These are phyloP conservation scores for Solanum pimpinellifolium DNA, from an alignment of 257 asterid genomes.

Conservation along the genomic window DNA sequence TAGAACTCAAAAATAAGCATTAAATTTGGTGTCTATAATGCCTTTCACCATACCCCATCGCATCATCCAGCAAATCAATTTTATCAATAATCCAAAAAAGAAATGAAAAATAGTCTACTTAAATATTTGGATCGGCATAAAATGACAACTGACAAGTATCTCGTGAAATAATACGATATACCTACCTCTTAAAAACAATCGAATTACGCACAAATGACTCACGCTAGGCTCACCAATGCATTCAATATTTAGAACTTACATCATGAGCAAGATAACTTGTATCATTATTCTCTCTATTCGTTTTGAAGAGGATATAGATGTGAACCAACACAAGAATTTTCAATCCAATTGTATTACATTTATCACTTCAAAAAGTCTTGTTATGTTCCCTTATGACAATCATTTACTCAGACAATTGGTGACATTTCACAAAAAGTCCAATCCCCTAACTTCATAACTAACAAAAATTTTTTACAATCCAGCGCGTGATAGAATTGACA, in stretches of 20 bases:
- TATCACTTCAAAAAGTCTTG: background rate
- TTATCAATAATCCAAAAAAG: background rate
- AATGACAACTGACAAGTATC: background rate
- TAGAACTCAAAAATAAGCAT: background rate
- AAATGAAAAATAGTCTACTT: background rate
- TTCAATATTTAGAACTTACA: background rate
- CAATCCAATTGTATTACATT: background rate
- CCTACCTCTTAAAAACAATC: background rate
- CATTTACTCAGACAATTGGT: background rate
- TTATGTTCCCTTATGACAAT: background rate
- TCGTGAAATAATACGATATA: background rate
- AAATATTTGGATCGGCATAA: background rate
- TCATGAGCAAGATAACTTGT: background rate
- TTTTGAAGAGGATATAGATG: background rate
- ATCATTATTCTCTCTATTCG: background rate
- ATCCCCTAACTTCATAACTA: background rate
- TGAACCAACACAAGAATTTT: background rate
- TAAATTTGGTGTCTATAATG: background rate
- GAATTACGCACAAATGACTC: background rate
- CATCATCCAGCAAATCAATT: background rate
- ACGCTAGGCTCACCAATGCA: background rate
- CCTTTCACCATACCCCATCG: conserved; percentile 1
- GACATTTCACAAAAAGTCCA: background rate
- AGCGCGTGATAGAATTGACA: background rate
- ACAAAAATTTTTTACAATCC: background rate